Conservation (phyloP, 176 grass and related monocot species). For the Ensete ventricosum region DNA sequence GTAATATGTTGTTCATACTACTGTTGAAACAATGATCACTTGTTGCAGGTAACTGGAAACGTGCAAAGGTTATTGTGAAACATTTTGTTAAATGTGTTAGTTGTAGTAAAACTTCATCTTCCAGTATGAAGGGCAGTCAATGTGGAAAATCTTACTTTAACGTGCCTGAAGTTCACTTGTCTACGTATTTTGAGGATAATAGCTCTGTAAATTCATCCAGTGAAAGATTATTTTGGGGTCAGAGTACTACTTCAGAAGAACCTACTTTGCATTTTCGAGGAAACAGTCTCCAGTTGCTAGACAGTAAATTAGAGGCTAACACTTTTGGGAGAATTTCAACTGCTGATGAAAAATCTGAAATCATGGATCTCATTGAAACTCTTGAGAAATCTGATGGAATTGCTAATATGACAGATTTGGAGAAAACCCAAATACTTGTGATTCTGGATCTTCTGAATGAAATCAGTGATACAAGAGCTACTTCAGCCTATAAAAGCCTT, state of each 20-base stretch:
- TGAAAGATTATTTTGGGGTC: constrained; percentile 67
- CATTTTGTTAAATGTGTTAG: constrained; percentile 61
- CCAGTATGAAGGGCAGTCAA: constrained; percentile 25
- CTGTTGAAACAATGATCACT: not conserved
- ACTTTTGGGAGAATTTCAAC: constrained; percentile 16
- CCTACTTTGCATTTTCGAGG: constrained; percentile 38
- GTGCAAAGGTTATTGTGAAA: constrained; percentile 42
- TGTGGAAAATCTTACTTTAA: constrained; percentile 25
- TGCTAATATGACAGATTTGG: constrained; percentile 32
- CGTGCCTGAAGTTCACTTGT: constrained; percentile 53
- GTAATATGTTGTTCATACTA: not conserved
- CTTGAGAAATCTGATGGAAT: constrained; percentile 42
- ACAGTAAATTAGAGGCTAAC: constrained; percentile 25
- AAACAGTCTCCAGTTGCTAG: constrained; percentile 37
- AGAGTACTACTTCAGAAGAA: constrained; percentile 32
- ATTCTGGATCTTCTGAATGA: constrained; percentile 75
- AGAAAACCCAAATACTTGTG: constrained; percentile 68
- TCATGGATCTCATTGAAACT: constrained; percentile 32
- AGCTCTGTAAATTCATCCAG: constrained; percentile 33
- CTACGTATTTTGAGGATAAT: constrained; percentile 41
- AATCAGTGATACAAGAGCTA: constrained; percentile 55
- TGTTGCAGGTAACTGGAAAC: constrained; percentile 76
- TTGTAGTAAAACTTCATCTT: constrained; percentile 26
- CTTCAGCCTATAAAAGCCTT: constrained; percentile 77
- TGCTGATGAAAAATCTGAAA: constrained; percentile 35